Conservation (phyloP, 768 basidiomycete species). For the Boletus vermiculosoides region DNA sequence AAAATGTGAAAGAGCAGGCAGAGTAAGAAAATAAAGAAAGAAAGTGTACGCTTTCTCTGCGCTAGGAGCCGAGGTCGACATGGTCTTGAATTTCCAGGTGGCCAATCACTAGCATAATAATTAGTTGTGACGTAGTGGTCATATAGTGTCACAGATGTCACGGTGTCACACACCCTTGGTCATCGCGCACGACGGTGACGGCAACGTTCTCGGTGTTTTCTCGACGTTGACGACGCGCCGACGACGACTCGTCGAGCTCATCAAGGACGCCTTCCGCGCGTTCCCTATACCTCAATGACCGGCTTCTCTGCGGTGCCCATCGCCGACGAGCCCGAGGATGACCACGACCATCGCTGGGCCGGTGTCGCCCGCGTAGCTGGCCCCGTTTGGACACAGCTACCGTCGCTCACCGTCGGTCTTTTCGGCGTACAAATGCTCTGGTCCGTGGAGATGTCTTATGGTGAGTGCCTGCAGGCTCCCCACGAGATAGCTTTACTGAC, state of each 20-base stretch:
- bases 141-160: background rate
- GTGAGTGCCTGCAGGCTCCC: constrained; percentile 26
- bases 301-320: constrained; percentile 49
- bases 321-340: constrained; percentile 41
- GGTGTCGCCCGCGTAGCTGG: constrained; percentile 64
- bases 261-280: background rate
- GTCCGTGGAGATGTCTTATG: constrained; percentile 95
- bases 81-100: too few relatives aligned
- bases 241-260: background rate
- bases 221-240: background rate
- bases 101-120: too few relatives aligned
- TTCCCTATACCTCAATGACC: constrained; percentile 38
- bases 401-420: constrained; percentile 72
- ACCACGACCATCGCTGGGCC: constrained; percentile 39
- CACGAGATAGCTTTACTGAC: background rate
- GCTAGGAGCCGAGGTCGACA: too few relatives aligned
- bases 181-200: background rate
- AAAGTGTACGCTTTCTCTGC: too few relatives aligned
- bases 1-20: too few relatives aligned
- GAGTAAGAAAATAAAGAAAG: too few relatives aligned
- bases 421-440: constrained; percentile 88
- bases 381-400: constrained; percentile 64
- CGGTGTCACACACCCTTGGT: background rate
- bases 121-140: background rate
- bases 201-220: background rate